These are phyloP conservation scores for Syzygium jambos DNA, from an alignment of 345 rosid species.

Conservation along the genomic window DNA sequence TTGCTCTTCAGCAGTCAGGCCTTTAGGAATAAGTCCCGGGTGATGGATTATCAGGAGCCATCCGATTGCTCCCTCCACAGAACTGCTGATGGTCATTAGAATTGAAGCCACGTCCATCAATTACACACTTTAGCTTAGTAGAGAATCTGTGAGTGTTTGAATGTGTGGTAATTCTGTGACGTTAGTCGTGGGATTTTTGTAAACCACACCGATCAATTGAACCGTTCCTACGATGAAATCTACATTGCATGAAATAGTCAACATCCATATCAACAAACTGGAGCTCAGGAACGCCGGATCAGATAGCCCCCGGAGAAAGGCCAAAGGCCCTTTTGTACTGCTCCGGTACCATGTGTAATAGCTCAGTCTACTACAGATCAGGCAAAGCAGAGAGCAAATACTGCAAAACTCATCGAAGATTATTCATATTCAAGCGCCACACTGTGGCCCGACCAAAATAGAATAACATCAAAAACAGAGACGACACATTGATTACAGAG, in stretches of 20 bases:
- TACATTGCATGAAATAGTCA: neutral
- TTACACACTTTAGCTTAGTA: neutral
- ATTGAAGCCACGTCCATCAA: neutral
- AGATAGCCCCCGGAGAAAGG: neutral
- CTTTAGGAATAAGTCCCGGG: conserved; percentile 3
- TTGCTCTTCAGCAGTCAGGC: conserved; percentile 14
- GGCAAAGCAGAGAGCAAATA: neutral
- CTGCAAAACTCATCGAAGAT: neutral
- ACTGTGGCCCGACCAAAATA: neutral
- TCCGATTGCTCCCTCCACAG: neutral
- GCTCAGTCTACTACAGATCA: neutral
- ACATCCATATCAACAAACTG: neutral
- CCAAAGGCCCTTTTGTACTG: neutral
- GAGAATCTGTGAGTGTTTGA: neutral
- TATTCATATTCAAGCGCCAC: neutral
- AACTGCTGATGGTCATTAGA: neutral
- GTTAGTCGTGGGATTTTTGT: neutral
- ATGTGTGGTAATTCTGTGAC: neutral
- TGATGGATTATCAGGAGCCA: neutral
- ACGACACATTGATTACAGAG: neutral
- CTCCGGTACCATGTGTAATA: neutral
- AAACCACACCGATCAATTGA: neutral
- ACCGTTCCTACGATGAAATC: neutral
- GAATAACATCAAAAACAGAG: neutral
- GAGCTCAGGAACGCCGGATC: no score